Percentiles rank a stretch among this genome's conserved stretches.
Evolutionary conservation across 169 alveolate species (phyloP).

Genomic region (Babesia bigemina): DNA sequence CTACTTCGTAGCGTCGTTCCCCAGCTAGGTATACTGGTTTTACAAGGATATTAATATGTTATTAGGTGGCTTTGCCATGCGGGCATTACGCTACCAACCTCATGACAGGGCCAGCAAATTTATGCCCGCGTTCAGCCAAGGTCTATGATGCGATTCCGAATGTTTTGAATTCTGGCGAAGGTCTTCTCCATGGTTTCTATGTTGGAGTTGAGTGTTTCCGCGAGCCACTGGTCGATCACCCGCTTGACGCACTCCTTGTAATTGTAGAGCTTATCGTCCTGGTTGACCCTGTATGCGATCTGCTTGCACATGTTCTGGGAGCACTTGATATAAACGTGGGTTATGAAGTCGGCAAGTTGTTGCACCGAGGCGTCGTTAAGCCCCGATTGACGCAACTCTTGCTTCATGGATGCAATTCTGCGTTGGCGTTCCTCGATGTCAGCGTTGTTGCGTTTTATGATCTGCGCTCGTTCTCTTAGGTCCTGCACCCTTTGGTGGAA

Average conservation of each 20-base stretch:
- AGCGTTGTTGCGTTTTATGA: background rate
- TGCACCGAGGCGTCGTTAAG: constrained; percentile 6
- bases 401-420: constrained; percentile 2
- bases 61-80: too few relatives aligned
- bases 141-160: constrained; percentile 27
- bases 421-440: constrained; percentile 14
- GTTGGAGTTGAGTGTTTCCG: constrained; percentile 37
- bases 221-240: constrained; percentile 54
- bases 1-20: too few relatives aligned
- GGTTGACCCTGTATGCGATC: constrained; percentile 11
- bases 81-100: too few relatives aligned
- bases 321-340: constrained; percentile 29
- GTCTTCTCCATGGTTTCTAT: constrained; percentile 42
- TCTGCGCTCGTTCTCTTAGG: constrained; percentile 6
- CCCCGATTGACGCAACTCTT: background rate
- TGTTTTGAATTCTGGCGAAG: constrained; percentile 28
- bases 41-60: too few relatives aligned
- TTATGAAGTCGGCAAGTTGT: constrained; percentile 33
- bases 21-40: too few relatives aligned
- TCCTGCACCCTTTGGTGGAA: constrained; percentile 8
- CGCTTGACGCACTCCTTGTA: constrained; percentile 42
- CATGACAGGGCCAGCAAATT: too few relatives aligned
- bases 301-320: constrained; percentile 11
- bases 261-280: background rate
- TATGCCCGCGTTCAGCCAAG: background rate